Percentiles rank a stretch among this genome's conserved stretches.
phyloP scores from a whole-genome alignment of 352 stramenopile genomes.

The Globisporangium cystogenes region DNA sequence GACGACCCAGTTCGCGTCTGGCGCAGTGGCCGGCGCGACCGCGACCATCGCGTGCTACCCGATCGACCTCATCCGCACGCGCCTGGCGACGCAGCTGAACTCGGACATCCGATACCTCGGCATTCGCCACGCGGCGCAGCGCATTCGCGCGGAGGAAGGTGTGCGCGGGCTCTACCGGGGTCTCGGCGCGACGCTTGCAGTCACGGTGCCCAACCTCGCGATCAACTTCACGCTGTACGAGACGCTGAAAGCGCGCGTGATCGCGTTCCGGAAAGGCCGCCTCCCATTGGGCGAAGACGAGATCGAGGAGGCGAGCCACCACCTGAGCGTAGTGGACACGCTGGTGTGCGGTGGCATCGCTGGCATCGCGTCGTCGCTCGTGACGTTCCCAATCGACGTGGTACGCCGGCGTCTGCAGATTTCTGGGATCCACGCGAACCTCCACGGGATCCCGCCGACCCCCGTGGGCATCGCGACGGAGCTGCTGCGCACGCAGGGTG shows the following conservation, averaged over 20 bases:
- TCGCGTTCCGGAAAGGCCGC: slow-evolving; percentile 65
- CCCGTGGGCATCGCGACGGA: slow-evolving; percentile 69
- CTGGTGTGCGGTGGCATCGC: slow-evolving; percentile 88
- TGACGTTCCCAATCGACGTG: slow-evolving; percentile 96
- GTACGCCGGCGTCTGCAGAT: slow-evolving; percentile 94
- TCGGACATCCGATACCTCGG: slow-evolving; percentile 85
- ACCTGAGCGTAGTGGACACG: slow-evolving; percentile 77
- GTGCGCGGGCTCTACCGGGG: slow-evolving; percentile 92
- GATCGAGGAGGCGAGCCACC: slow-evolving; percentile 8
- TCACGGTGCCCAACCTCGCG: slow-evolving; percentile 94
- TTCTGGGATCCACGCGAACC: slow-evolving; percentile 75
- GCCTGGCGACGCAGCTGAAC: slow-evolving; percentile 92
- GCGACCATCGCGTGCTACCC: slow-evolving; percentile 93
- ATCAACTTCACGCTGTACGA: slow-evolving; percentile 97
- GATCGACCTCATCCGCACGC: slow-evolving; percentile 94
- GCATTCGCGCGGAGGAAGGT: slow-evolving; percentile 89
- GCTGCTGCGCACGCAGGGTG: slow-evolving; percentile 60
- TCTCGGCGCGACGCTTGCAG: slow-evolving; percentile 90
- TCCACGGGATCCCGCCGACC: slow-evolving; percentile 63
- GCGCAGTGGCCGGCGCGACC: slow-evolving; percentile 59
- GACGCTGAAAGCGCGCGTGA: slow-evolving; percentile 87
- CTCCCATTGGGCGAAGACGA: slow-evolving; percentile 18
- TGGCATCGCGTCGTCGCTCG: slow-evolving; percentile 88
- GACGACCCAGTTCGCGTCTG: slow-evolving; percentile 73
- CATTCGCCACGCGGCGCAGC: slow-evolving; percentile 91